Evolutionary conservation across 1,284 basidiomycete genomes (phyloP), one percentile per base, ranked within the genome.

Genomic region (Leccinum pallidistipes): DNA sequence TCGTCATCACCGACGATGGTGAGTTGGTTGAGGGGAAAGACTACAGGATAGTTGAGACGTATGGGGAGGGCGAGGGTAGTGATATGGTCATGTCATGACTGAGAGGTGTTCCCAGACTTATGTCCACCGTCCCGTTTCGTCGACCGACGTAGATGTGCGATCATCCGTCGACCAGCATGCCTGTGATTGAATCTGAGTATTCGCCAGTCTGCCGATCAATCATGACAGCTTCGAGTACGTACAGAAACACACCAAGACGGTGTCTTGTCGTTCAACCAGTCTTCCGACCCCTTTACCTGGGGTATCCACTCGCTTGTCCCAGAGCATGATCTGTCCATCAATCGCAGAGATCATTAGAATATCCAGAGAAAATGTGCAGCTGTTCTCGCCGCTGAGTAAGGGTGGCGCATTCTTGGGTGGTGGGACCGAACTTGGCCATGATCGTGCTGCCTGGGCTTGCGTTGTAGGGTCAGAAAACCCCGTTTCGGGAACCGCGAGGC

Each of bases 211-310:
- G 5, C 32, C 34, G 43, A 47, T 27, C 62, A 53, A 55, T 63
- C 52, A 58, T 29, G 53, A 49, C 32, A 50, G 14, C 52, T 18
- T 60, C 51, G 24, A 62, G 59, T 53, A 66, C 85, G 73, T 73
- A 93, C 90, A 67, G 94, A 95, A 71, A 96, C 86, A 77, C 95
- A 97, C 95, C 96, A 98, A 1, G 96, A 95, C 24, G 95, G 94
- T 10, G 94, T 94, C 75, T 91, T 93, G 64, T 94, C 92, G 66
- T 88, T 92, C 77, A 95, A 86, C 80, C 51, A 98, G 77, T 60
- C 94, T 81, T 24, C 94, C 94, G 1, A 97, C 92, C 5, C 92
- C 91, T 34, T 75, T 76, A 32, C 88, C 86, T 32, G 82, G 77
- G 1, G 81, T 78, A 53, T 86, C 80, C 36, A 87, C 86, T 61